phyloP scores from a whole-genome alignment of 305 asterid genomes.

The Fraxinus ornus region DNA sequence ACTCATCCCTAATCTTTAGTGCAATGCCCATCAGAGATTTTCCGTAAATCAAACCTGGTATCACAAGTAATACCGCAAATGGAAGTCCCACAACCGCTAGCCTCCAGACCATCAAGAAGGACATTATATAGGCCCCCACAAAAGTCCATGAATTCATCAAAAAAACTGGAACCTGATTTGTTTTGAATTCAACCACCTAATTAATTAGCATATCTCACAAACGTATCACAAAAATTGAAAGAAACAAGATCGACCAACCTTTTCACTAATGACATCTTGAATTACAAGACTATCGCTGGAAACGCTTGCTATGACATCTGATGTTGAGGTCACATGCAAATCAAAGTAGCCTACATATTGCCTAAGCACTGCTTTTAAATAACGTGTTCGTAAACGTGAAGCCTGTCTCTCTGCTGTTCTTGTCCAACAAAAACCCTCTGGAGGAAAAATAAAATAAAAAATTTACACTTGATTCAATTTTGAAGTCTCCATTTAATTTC shows the following conservation, averaged over 20 bases:
- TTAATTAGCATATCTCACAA: not conserved
- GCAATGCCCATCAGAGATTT: conserved; percentile 69
- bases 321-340: conserved; percentile 79
- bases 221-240: not conserved
- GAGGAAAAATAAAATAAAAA: not conserved
- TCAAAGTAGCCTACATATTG: conserved; percentile 97
- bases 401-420: conserved; percentile 97
- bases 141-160: conserved; percentile 76
- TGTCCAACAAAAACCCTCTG: conserved; percentile 98
- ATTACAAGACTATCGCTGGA: conserved; percentile 86
- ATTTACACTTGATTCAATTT: conserved; percentile 2
- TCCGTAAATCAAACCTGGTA: conserved; percentile 90
- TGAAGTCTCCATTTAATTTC: not conserved
- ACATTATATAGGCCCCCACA: conserved; percentile 60
- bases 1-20: conserved; percentile 63
- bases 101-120: conserved; percentile 74
- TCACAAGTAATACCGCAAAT: conserved; percentile 54
- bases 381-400: conserved; percentile 63
- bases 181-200: not conserved
- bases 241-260: conserved; percentile 37
- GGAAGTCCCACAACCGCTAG: conserved; percentile 81
- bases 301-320: conserved; percentile 79
- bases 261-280: conserved; percentile 88
- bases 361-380: conserved; percentile 84
- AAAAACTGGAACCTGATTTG: conserved; percentile 64